These are phyloP conservation scores for Ceratocystis diversiconidia DNA, from an alignment of 2,329 filamentous ascomycete genomes.

Conservation along the genomic window DNA sequence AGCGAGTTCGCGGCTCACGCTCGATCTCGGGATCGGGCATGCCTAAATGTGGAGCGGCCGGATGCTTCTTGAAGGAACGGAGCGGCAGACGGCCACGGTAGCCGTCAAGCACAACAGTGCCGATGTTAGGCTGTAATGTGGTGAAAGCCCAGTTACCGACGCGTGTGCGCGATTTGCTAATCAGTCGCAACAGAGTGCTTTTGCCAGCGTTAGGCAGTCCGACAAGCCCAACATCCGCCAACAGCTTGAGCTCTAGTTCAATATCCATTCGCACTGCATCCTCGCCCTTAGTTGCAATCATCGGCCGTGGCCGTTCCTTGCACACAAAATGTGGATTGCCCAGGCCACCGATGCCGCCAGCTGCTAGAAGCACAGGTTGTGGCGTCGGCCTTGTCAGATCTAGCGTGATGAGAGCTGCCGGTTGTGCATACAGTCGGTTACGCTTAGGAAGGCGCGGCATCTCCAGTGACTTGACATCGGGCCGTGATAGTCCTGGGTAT, in stretches of 20 bases:
- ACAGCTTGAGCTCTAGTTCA: conserved; percentile 82
- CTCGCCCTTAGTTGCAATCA: conserved; percentile 81
- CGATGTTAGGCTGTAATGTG: conserved; percentile 86
- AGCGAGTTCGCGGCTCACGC: conserved; percentile 40
- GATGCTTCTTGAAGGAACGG: conserved; percentile 24
- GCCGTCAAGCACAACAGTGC: conserved; percentile 84
- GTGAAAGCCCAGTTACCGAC: conserved; percentile 96
- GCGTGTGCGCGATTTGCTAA: conserved; percentile 78
- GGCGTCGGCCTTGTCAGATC: conserved; percentile 67
- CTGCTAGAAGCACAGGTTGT: conserved; percentile 69
- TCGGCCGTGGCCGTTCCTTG: conserved; percentile 57
- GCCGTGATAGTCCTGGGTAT: conserved; percentile 61
- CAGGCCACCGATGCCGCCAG: conserved; percentile 75
- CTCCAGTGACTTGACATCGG: conserved; percentile 45
- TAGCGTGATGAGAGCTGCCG: conserved; percentile 54
- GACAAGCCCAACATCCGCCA: conserved; percentile 88
- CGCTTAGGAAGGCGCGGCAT: conserved; percentile 40
- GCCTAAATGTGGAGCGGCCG: conserved; percentile 25
- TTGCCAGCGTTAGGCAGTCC: conserved; percentile 94
- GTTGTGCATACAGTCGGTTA: conserved; percentile 49
- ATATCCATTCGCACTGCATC: conserved; percentile 62
- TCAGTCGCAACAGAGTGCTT: conserved; percentile 72
- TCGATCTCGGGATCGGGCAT: conserved; percentile 30
- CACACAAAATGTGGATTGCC: conserved; percentile 90
- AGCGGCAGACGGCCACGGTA: conserved; percentile 48